Evolutionary conservation across 2,329 filamentous ascomycete genomes (phyloP).

Genomic region (Penicillium paneum): DNA sequence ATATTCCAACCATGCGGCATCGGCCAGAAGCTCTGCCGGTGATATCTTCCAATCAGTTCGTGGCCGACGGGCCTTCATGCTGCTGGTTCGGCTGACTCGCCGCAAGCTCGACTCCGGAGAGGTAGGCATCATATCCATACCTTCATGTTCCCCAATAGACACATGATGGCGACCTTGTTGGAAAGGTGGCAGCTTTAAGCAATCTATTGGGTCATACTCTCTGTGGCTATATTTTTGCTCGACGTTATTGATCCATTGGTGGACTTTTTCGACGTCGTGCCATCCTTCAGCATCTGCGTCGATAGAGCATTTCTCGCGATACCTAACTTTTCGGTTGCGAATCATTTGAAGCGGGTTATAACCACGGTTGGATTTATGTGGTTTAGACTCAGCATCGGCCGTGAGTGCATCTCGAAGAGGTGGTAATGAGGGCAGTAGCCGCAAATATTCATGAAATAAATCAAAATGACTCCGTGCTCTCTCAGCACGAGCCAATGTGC

Average conservation of each 20-base stretch:
- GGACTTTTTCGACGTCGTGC: slow-evolving; percentile 67
- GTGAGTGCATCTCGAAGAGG: slow-evolving; percentile 52
- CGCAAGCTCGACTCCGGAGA: slow-evolving; percentile 43
- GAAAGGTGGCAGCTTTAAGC: slow-evolving; percentile 45
- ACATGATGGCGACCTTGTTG: slow-evolving; percentile 22
- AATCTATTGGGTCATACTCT: slow-evolving; percentile 45
- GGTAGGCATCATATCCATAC: slow-evolving; percentile 25
- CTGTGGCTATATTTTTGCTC: slow-evolving; percentile 49
- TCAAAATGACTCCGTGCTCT: slow-evolving; percentile 84
- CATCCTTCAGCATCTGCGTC: slow-evolving; percentile 75
- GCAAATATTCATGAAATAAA: slow-evolving; percentile 77
- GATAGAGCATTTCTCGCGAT: slow-evolving; percentile 70
- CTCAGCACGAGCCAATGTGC: slow-evolving; percentile 76
- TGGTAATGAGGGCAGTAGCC: slow-evolving; percentile 73
- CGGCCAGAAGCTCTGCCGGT: slow-evolving; percentile 81
- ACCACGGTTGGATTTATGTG: slow-evolving; percentile 52
- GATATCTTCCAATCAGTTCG: slow-evolving; percentile 81
- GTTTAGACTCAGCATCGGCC: slow-evolving; percentile 14
- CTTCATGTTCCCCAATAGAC: slow-evolving; percentile 19
- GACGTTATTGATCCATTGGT: slow-evolving; percentile 72
- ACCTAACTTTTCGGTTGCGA: slow-evolving; percentile 81
- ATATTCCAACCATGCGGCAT: slow-evolving; percentile 87
- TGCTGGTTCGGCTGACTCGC: slow-evolving; percentile 42
- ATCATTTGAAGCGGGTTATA: slow-evolving; percentile 95
- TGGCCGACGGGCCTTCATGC: slow-evolving; percentile 64